These are phyloP conservation scores for Moricandia arvensis DNA, from an alignment of 345 rosid genomes.

Conservation along the genomic window DNA sequence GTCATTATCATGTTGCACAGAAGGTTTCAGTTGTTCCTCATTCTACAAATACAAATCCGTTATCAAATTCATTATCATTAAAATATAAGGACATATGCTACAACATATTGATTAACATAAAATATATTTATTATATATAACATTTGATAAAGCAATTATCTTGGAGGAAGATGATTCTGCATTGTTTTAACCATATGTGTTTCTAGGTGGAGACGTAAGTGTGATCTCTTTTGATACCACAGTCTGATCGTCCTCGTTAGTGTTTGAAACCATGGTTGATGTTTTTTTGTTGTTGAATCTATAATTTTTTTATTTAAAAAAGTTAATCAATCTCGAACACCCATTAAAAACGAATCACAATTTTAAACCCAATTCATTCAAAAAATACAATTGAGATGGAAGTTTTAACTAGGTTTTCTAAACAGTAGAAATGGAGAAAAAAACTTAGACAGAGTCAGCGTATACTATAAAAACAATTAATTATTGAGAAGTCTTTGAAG, in stretches of 20 bases:
- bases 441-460: neutral
- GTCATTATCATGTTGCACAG: neutral
- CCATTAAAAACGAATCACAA: neutral
- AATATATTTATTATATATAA: neutral
- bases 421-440: no score
- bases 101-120: neutral
- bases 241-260: neutral
- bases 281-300: neutral
- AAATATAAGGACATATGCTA: neutral
- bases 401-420: neutral
- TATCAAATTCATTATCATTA: slow-evolving; percentile 7
- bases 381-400: neutral
- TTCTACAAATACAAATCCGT: slow-evolving; percentile 11
- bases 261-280: slow-evolving; percentile 12
- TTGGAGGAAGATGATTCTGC: slow-evolving; percentile 25
- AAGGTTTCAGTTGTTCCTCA: slow-evolving; percentile 37
- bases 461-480: neutral
- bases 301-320: neutral
- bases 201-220: neutral
- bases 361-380: neutral
- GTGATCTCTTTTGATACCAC: neutral
- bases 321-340: neutral
- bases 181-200: neutral
- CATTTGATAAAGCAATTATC: slow-evolving; percentile 26
- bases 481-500: neutral